These are phyloP conservation scores for Castanea crenata DNA, from an alignment of 306 rosid species.

Conservation along the genomic window DNA sequence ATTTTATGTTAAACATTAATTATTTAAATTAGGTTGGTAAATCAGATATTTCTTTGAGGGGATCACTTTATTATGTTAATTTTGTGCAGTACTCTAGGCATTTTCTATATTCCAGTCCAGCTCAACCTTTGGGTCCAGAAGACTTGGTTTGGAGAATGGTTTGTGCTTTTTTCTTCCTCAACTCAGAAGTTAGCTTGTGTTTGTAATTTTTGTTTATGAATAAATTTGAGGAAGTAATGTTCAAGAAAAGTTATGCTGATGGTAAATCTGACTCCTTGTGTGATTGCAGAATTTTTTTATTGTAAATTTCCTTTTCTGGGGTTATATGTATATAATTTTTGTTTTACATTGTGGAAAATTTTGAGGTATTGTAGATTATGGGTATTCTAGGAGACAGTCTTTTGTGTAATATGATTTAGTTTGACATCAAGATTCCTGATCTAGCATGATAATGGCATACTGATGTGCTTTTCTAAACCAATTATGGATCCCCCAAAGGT, in stretches of 20 bases:
- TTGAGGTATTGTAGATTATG: background rate
- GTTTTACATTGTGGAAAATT: background rate
- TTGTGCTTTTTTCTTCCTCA: constrained; percentile 24
- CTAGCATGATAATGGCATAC: too few species aligned
- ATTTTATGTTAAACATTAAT: background rate
- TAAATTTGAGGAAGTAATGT: background rate
- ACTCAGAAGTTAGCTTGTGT: background rate
- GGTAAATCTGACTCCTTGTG: background rate
- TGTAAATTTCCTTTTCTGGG: background rate
- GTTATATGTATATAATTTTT: too few species aligned
- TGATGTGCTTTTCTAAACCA: background rate
- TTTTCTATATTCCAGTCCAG: constrained; percentile 84
- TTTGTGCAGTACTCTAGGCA: constrained; percentile 75
- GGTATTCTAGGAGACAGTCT: background rate
- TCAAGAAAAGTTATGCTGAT: background rate
- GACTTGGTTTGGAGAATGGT: constrained; percentile 99
- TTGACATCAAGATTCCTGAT: background rate
- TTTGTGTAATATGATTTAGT: background rate
- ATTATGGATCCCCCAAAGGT: background rate
- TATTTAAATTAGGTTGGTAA: background rate
- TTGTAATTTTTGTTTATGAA: background rate
- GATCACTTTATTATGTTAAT: constrained; percentile 4
- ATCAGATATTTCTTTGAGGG: constrained; percentile 1
- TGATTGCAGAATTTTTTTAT: background rate
- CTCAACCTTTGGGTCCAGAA: constrained; percentile 95